Evolutionary conservation across 371 early-diverging fungal species (phyloP), one percentile per base, ranked within the genome.

Genomic region (Capillidium rhysosporum): DNA sequence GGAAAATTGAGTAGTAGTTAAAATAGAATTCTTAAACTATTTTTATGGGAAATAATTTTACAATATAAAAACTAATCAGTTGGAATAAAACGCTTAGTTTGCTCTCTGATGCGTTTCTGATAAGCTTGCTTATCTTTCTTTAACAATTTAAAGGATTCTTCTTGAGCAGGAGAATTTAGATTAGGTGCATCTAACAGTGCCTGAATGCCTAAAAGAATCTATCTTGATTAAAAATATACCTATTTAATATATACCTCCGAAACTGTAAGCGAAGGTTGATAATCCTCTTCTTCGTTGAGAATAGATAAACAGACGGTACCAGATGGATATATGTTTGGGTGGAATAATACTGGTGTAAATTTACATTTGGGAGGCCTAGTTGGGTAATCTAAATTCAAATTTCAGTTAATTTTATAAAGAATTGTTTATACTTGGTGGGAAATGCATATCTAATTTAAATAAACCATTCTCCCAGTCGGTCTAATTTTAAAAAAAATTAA

Each of bases 281-380:
- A 96, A 52, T 81, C 94, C 58, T 95, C 82, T 25, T 92, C 93
- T 56, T 89, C 94, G 58, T 92, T 89, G 55, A 98, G 64, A 59
- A 99, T 98, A n/a, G 93, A 93, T 40, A 99, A 69, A 58, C 99
- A 99, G 9, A 99, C 91, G 0, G 96, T 97, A 34, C 99, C 99
- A 14, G 91, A 92, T 12, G 94, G 92, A 65, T 97, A 99, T 20
- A 99, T 86, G 63, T 99, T 99, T 8, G 99, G 99, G 65, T 98
- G 98, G 69, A 92, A 98, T 46, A 98, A 71, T n/a, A 86, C 78
- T 9, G 92, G 87, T 1, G 71, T 71, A 58, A 94, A 94, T 70
- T 61, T 69, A 77, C 87, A 86, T 65, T 87, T 89, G 44, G 89
- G 89, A 56, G 91, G 87, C 59, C 78, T 82, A 57, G 72, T 77